phyloP scores from a whole-genome alignment of 495 filamentous ascomycete species.

The Sabuloglossum arenarium region DNA sequence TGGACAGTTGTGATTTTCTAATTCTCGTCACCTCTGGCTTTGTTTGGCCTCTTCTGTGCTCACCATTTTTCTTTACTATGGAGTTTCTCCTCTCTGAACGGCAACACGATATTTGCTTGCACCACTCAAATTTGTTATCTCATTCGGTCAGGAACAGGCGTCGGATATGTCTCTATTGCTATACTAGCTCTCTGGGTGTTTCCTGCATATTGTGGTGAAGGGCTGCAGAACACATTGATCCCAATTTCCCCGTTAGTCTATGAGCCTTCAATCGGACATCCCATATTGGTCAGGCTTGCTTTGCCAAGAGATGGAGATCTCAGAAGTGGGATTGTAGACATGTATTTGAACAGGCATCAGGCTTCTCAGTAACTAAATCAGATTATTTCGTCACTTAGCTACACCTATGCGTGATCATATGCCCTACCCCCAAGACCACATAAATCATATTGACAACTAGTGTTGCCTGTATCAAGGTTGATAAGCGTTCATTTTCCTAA shows the following conservation, averaged over 20 bases:
- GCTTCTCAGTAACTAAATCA: not conserved
- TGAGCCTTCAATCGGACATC: not conserved
- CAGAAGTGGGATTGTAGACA: not conserved
- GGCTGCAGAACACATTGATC: not conserved
- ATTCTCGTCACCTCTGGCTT: not conserved
- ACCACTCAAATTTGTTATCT: not conserved
- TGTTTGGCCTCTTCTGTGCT: not conserved
- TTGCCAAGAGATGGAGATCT: not conserved
- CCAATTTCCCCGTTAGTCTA: not conserved
- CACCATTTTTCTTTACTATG: not conserved
- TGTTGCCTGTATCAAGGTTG: too few relatives aligned
- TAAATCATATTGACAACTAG: not conserved
- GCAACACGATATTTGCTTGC: not conserved
- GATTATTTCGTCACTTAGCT: not conserved
- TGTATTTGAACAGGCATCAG: constrained; percentile 2
- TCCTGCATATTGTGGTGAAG: not conserved
- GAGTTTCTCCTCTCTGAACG: not conserved
- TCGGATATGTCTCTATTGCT: not conserved
- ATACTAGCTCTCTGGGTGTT: not conserved
- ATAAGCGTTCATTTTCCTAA: too few relatives aligned
- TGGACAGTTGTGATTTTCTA: not conserved
- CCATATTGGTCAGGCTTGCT: not conserved
- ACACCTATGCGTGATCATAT: not conserved
- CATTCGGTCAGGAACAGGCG: not conserved
- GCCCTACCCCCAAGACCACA: not conserved